Evolutionary conservation across 768 basidiomycete genomes (phyloP).

Genomic region (Lactifluus subvellereus): DNA sequence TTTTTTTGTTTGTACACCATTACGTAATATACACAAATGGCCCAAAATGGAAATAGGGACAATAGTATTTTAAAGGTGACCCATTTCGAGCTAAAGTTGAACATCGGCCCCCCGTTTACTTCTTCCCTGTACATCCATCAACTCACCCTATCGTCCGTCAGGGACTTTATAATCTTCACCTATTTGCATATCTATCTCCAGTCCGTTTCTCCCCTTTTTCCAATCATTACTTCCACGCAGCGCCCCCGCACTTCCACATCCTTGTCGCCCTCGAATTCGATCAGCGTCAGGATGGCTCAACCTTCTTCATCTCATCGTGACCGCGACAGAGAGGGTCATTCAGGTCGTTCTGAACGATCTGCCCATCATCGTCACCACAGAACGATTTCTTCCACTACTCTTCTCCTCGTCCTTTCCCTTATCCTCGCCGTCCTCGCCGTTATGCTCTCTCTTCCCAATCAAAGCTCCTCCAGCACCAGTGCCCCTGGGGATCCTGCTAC

Average conservation of each 20-base stretch:
- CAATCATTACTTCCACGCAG: constrained; percentile 61
- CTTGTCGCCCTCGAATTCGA: constrained; percentile 66
- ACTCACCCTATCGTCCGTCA: constrained; percentile 24
- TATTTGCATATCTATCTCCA: neutral
- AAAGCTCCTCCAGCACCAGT: constrained; percentile 33
- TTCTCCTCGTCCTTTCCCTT: constrained; percentile 79
- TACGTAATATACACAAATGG: constrained; percentile 24
- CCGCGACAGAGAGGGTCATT: constrained; percentile 45
- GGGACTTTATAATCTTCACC: constrained; percentile 24
- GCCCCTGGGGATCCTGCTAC: constrained; percentile 30
- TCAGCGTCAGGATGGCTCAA: constrained; percentile 80
- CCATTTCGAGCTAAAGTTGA: constrained; percentile 29
- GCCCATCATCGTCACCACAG: constrained; percentile 72
- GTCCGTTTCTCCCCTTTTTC: constrained; percentile 21
- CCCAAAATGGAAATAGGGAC: constrained; percentile 27
- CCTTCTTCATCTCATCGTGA: constrained; percentile 76
- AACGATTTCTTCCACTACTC: constrained; percentile 85
- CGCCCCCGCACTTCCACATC: constrained; percentile 54
- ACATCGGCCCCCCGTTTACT: constrained; percentile 26
- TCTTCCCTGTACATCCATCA: constrained; percentile 26
- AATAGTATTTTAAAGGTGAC: constrained; percentile 20
- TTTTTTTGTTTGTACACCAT: constrained; percentile 29
- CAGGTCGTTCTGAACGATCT: constrained; percentile 51
- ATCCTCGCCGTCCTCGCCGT: constrained; percentile 84
- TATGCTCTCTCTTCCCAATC: constrained; percentile 79